Base-by-base conservation (phyloP, 108 stramenopile species). In the Fragilaria radians region DNA sequence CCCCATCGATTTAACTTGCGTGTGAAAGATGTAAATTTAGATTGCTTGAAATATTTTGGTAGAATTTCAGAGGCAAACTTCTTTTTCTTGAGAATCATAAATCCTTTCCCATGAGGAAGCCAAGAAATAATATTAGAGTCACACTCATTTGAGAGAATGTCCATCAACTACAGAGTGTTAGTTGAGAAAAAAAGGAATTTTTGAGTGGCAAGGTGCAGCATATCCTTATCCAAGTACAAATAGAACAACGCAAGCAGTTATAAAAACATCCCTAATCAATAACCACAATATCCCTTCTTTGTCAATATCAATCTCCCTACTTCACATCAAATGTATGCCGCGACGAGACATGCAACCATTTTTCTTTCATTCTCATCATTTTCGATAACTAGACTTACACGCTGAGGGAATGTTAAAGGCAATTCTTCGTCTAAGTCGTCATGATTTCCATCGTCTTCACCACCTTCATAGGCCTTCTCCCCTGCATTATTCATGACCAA, bases 1-100 rank as follows among this genome's bases (percentile, higher is more conserved):
- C 72, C 76, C 80, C 80, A 85, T 2, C 80, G 54, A 34, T 79
- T 85, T 47, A 82, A 49, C 57, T 70, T 70, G 17, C 67, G 31
- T 2, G 76, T 76, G 45, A 79, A 72, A 56, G 55, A 57, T 0
- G 74, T 68, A 7, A 61, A 76, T 4, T 48, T 48, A 23, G 22
- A 22, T 19, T 48, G 47, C 47, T 48, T 48, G 52, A 68, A 62
- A 59, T 72, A 68, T 7, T 22, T 36, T 5, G 64, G 64, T 29
- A 76, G 28, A 30, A 71, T 31, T 29, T 63, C 57, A 14, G 56
- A 24, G 2, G 65, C 66, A 32, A 77, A 71, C 22, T 47, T 32
- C 0, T 48, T 28, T 34, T 68, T 66, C 51, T 77, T 46, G 25
- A 48, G 52, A 31, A 77, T 47, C 31, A 46, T 11, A 50, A 77